phyloP scores from a whole-genome alignment of 2,329 filamentous ascomycete species.

The Dothidotthia symphoricarpi region DNA sequence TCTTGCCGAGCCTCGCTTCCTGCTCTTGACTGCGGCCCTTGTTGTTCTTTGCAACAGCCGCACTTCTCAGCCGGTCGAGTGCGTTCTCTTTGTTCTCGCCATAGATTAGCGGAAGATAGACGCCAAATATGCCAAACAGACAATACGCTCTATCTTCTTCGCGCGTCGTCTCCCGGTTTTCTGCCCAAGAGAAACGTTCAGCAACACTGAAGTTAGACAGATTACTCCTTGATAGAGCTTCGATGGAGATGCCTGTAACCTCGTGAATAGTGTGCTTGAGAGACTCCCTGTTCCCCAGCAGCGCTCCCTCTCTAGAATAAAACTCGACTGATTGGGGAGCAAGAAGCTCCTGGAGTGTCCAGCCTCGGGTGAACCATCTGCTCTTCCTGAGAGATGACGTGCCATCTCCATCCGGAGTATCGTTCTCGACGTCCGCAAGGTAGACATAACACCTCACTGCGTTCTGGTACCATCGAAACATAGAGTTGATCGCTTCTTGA shows the following conservation, averaged over 20 bases:
- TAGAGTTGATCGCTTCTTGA: neutral
- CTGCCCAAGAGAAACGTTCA: conserved; percentile 15
- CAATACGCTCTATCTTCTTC: conserved; percentile 19
- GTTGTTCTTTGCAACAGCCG: neutral
- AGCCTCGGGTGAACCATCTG: conserved; percentile 12
- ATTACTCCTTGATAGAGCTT: conserved; percentile 4
- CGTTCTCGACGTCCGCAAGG: conserved; percentile 5
- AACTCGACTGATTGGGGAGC: conserved; percentile 17
- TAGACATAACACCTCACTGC: conserved; percentile 5
- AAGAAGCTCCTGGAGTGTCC: conserved; percentile 17
- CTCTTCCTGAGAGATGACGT: conserved; percentile 3
- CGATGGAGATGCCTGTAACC: conserved; percentile 6
- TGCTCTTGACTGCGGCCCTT: neutral
- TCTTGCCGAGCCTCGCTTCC: conserved; percentile 6
- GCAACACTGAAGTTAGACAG: conserved; percentile 12
- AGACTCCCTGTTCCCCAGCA: conserved; percentile 9
- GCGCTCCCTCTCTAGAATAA: conserved; percentile 9
- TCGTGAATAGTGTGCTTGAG: conserved; percentile 2
- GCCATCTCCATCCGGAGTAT: neutral
- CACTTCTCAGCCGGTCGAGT: conserved; percentile 5
- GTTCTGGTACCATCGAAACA: conserved; percentile 4
- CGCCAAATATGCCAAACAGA: conserved; percentile 13
- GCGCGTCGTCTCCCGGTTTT: conserved; percentile 11
- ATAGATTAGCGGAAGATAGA: conserved; percentile 18
- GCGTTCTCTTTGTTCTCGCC: conserved; percentile 25